Evolutionary conservation across 2,329 filamentous ascomycete genomes (phyloP).

Genomic region (Fusarium pseudograminearum): DNA sequence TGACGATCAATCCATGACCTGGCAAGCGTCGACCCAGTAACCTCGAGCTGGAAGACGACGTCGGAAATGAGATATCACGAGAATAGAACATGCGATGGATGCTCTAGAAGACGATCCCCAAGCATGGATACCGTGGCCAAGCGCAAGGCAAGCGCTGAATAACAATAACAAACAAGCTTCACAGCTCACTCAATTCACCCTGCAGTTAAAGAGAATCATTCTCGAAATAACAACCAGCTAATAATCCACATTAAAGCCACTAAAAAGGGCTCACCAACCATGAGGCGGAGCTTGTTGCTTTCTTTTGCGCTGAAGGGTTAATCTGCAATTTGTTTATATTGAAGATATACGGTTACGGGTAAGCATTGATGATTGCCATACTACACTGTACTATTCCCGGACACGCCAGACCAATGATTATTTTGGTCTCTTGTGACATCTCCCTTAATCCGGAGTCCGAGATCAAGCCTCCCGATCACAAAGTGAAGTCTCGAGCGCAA

Average conservation of each 20-base stretch:
- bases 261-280: slow-evolving; percentile 9
- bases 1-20: slow-evolving; percentile 6
- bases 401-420: neutral
- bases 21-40: slow-evolving; percentile 46
- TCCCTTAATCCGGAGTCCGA: slow-evolving; percentile 11
- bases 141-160: slow-evolving; percentile 16
- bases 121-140: slow-evolving; percentile 22
- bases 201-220: slow-evolving; percentile 29
- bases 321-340: neutral
- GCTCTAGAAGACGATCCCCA: slow-evolving; percentile 4
- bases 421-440: neutral
- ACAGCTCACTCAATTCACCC: neutral
- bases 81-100: slow-evolving; percentile 15
- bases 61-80: slow-evolving; percentile 26
- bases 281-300: neutral
- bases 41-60: slow-evolving; percentile 18
- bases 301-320: neutral
- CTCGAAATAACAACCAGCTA: neutral
- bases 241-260: slow-evolving; percentile 25
- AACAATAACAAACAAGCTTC: slow-evolving; percentile 22
- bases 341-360: neutral
- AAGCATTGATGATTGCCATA: neutral
- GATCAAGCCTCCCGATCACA: slow-evolving; percentile 18
- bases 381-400: neutral
- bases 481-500: slow-evolving; percentile 14